Evolutionary conservation across 1,139 yeast genomes (phyloP), one percentile per base, ranked within the genome.

Genomic region (Geotrichum bryndzae): DNA sequence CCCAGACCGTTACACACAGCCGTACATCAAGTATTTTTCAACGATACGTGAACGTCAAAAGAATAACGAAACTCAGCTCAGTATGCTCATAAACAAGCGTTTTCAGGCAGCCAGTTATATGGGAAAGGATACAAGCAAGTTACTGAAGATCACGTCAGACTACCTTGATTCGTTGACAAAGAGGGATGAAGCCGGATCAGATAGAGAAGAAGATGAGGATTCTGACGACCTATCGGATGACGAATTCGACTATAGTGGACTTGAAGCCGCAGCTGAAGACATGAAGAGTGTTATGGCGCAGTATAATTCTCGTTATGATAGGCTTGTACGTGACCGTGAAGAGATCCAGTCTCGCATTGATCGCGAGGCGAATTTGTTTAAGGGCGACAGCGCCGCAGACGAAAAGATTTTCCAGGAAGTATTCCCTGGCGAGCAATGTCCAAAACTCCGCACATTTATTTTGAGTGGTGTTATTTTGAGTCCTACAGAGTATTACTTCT

Each of bases 1-100:
- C 61, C 84, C 84, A 0, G 82, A 79, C 61, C 70, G 82, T 7
- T 82, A 79, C 66, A 70, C 80, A 0, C 62, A 68, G 27, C 74
- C 73, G 18, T 71, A 73, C 41, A 66, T 65, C 22, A 66, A 52
- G 31, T 18, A 38, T 18, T 22, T 35, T 13, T 13, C 22, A 11
- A 31, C 38, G 22, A 11, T 45, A 7, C 45, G 31, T 35, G 15
- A 35, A 13, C 41, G 41, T 6, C 27, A 52, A 23, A 38, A n/a
- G 38, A 41, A 22, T 10, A n/a, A 52, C 25, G 45, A 51, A 27
- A 4, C 25, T 18, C 25, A 51, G 51, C 51, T 38, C 13, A 35
- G 33, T 7, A 15, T 41, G 2, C 50, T 57, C 53, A 57, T 31
- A 18, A 57, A 54, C 35, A 27, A 54, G 27, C 31, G 56, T 3